Percentiles rank a stretch among this genome's conserved stretches.
Evolutionary conservation across 768 basidiomycete genomes (phyloP).

Genomic region (Ramaria rubella): DNA sequence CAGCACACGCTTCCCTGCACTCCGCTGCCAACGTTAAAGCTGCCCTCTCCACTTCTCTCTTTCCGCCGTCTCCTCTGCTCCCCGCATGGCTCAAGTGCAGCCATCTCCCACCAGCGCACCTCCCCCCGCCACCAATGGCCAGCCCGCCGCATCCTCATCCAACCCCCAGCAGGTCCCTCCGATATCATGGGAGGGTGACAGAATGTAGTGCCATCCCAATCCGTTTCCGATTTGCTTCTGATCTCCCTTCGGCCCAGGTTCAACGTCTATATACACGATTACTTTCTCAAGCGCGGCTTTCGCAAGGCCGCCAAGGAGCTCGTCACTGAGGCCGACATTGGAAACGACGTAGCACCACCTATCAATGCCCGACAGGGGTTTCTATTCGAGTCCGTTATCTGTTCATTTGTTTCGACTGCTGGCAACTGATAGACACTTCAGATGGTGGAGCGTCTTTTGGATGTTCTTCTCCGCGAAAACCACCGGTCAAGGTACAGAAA

Average conservation of each 20-base stretch:
- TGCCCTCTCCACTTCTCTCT: background rate
- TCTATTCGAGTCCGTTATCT: conserved; percentile 63
- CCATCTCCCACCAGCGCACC: conserved; percentile 7
- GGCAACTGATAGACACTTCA: conserved; percentile 22
- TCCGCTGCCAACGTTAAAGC: background rate
- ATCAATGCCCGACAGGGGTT: conserved; percentile 81
- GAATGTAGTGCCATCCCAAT: conserved; percentile 51
- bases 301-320: conserved; percentile 66
- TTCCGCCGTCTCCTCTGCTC: background rate
- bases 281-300: conserved; percentile 75
- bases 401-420: conserved; percentile 12
- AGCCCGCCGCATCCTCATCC: background rate
- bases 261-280: conserved; percentile 85
- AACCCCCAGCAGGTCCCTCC: conserved; percentile 11
- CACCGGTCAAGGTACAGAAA: conserved; percentile 56
- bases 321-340: conserved; percentile 57
- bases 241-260: conserved; percentile 44
- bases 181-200: conserved; percentile 78
- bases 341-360: conserved; percentile 57
- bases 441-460: conserved; percentile 92
- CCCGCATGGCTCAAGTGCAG: conserved; percentile 10
- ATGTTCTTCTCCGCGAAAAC: conserved; percentile 78
- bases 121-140: conserved; percentile 6
- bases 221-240: conserved; percentile 6
- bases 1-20: background rate